Percentiles rank a stretch among this genome's conserved stretches.
These are phyloP conservation scores for Raffaelea albimanens DNA, from an alignment of 2,329 filamentous ascomycete species.

Conservation along the genomic window DNA sequence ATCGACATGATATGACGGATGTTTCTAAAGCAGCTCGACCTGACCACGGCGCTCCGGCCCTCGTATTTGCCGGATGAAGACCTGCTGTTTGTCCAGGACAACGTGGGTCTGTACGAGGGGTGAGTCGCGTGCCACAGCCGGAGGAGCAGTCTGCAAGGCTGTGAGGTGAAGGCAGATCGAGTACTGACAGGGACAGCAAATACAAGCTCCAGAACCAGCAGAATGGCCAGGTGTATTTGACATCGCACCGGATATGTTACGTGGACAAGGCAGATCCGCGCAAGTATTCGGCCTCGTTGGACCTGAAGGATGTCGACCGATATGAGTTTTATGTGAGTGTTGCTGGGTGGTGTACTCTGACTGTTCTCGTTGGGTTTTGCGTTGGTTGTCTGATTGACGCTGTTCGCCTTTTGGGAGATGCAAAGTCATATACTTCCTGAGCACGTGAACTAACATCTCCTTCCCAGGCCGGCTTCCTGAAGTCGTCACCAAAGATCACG, in stretches of 20 bases:
- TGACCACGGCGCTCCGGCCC: conserved; percentile 92
- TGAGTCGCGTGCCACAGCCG: conserved; percentile 34
- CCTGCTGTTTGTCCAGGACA: conserved; percentile 92
- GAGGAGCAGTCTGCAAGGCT: neutral
- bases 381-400: neutral
- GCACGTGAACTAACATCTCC: neutral
- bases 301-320: conserved; percentile 83
- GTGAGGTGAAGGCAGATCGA: conserved; percentile 2
- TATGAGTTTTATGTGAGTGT: conserved; percentile 72
- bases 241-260: conserved; percentile 91
- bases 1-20: conserved; percentile 63
- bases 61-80: conserved; percentile 89
- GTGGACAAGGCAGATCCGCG: conserved; percentile 82
- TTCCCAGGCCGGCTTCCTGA: conserved; percentile 73
- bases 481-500: conserved; percentile 90
- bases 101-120: conserved; percentile 96
- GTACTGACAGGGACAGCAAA: conserved; percentile 48
- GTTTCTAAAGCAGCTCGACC: conserved; percentile 92
- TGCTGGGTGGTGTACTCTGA: neutral
- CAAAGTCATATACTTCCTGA: too few relatives aligned
- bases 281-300: conserved; percentile 73
- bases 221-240: conserved; percentile 92
- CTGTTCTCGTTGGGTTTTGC: neutral
- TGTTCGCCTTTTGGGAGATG: too few relatives aligned
- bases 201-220: conserved; percentile 92